These are phyloP conservation scores for Mycena rebaudengoi DNA, from an alignment of 768 basidiomycete species.

Conservation along the genomic window DNA sequence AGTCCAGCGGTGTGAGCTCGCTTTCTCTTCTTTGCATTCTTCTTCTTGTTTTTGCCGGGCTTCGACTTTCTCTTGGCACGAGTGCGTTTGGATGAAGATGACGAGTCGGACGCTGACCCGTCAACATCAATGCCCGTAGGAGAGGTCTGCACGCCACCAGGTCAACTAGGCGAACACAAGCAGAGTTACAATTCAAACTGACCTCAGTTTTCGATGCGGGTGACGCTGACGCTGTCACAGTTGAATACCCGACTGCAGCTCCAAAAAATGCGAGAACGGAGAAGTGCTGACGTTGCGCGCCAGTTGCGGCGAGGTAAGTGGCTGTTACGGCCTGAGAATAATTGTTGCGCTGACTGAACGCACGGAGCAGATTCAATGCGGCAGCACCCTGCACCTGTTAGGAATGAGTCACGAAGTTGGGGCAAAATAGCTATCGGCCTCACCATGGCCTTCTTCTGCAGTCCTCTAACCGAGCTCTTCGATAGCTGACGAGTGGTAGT, in stretches of 20 bases:
- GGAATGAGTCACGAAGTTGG: background rate
- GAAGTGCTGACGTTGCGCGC: constrained; percentile 35
- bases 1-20: background rate
- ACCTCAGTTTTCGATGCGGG: background rate
- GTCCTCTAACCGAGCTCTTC: background rate
- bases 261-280: constrained; percentile 31
- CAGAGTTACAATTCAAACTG: background rate
- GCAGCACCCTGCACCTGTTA: background rate
- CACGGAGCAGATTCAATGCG: background rate
- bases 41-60: no score
- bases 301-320: constrained; percentile 24
- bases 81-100: no score
- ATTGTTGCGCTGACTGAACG: constrained; percentile 18
- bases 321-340: constrained; percentile 13
- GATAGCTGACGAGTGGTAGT: background rate
- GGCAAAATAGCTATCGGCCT: background rate
- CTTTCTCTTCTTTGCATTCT: background rate
- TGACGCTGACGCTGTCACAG: background rate
- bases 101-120: no score
- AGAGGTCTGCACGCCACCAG: no score
- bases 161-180: no score
- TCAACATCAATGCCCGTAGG: no score
- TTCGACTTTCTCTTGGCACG: no score
- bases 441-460: constrained; percentile 3
- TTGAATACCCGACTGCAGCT: constrained; percentile 25